Base-by-base conservation (phyloP, 2,329 filamentous ascomycete species). In the Trichoderma sp. region DNA sequence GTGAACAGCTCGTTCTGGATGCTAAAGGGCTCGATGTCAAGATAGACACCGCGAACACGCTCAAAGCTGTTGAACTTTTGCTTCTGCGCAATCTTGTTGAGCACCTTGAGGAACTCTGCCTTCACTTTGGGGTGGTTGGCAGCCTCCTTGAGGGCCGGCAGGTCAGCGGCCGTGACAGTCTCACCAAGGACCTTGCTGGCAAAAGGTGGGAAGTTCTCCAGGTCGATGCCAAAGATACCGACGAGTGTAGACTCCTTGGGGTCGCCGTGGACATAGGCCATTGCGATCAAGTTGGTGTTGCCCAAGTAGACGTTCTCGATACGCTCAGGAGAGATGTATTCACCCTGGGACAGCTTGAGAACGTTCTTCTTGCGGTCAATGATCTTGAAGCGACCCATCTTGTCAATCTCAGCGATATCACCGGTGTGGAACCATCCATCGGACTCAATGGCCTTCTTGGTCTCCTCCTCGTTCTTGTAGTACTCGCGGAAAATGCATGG, bases 281-380 rank as follows among this genome's bases (percentile, higher is more conserved):
- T 92, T 26, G 90, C 88, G 30, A 98, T 84, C 76, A 95, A 90
- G 75, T 89, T 91, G 74, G 91, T 91, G 83, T 92, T 94, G 74
- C 92, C 93, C 74, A 97, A 86, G 81, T 95, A 97, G 43, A 97
- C 92, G 81, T 97, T 98, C 86, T 99, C 96, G 79, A 99, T 93
- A 71, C 95, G 93, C 84, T 99, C 96, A 15, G 96, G 96, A 1
- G 95, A 97, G 78, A 99, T 94, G 83, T 99, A 99, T 84, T 99
- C 96, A 81, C 96, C 96, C 83, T 99, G 96, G 0, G 95, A 91
- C 71, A 99, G 89, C 88, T 99, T 99, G 80, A 99, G 90, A n/a
- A 99, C 93, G 83, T 98, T 98, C 92, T 99, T 99, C 84, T 94
- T 92, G 77, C 96, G 94, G 82, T 99, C 96, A 77, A 99, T 92